These are phyloP conservation scores for Sporisorium iseilematis-ciliati DNA, from an alignment of 1,284 basidiomycete genomes.

Conservation along the genomic window DNA sequence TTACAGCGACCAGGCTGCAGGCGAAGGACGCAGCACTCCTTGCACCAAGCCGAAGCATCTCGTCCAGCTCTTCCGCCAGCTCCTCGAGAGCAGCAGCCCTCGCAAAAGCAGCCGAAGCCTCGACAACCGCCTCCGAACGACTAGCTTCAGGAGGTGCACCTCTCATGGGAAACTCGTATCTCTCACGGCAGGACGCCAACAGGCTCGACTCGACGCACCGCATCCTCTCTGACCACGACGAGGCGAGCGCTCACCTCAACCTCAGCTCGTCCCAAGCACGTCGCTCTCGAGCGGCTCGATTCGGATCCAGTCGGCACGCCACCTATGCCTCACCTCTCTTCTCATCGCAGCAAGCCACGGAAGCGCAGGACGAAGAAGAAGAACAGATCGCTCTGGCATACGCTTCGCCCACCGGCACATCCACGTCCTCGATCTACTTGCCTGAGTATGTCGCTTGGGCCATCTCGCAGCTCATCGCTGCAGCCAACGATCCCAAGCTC, in stretches of 20 bases:
- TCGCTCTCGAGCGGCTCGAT: slow-evolving; percentile 42
- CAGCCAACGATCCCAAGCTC: slow-evolving; percentile 39
- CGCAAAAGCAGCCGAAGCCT: slow-evolving; percentile 46
- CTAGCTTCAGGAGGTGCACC: slow-evolving; percentile 22
- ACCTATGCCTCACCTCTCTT: slow-evolving; percentile 7
- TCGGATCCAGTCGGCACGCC: slow-evolving; percentile 34
- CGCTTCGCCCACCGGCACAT: slow-evolving; percentile 34
- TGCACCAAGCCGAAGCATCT: slow-evolving; percentile 10
- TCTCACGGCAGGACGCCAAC: slow-evolving; percentile 19
- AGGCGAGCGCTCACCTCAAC: slow-evolving; percentile 14
- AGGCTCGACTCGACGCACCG: slow-evolving; percentile 4
- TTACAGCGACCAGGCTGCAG: slow-evolving; percentile 4
- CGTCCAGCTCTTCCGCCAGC: slow-evolving; percentile 22
- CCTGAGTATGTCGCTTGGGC: slow-evolving; percentile 51
- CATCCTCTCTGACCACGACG: slow-evolving; percentile 16
- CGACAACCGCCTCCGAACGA: slow-evolving; percentile 28
- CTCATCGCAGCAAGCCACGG: slow-evolving; percentile 3
- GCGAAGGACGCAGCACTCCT: slow-evolving; percentile 5
- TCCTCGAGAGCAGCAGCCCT: slow-evolving; percentile 43
- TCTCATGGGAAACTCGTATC: slow-evolving; percentile 25
- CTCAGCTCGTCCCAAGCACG: slow-evolving; percentile 49
- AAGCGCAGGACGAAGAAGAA: slow-evolving; percentile 19
- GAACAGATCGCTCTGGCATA: slow-evolving; percentile 25
- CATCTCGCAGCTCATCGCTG: slow-evolving; percentile 44
- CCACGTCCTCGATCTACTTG: slow-evolving; percentile 37